These are phyloP conservation scores for Barnettozyma botsteinii DNA, from an alignment of 805 yeast species.

Conservation along the genomic window DNA sequence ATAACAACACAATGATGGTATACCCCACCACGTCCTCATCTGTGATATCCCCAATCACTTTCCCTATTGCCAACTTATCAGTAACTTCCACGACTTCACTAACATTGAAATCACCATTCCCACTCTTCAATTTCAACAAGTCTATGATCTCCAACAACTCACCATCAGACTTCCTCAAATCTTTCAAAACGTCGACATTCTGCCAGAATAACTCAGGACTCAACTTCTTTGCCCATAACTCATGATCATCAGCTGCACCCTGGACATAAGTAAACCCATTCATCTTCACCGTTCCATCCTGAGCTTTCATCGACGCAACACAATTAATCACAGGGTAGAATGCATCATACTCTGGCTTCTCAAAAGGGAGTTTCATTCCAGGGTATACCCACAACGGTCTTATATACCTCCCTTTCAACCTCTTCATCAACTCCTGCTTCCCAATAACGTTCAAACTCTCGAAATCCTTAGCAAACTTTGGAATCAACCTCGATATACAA, in stretches of 20 bases:
- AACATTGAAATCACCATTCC: background rate
- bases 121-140: background rate
- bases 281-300: constrained; percentile 48
- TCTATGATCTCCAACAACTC: constrained; percentile 22
- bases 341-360: constrained; percentile 24
- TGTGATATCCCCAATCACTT: constrained; percentile 8
- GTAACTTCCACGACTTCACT: constrained; percentile 16
- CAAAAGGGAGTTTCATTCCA: constrained; percentile 33
- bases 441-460: constrained; percentile 35
- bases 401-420: constrained; percentile 42
- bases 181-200: constrained; percentile 27
- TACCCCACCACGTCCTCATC: constrained; percentile 1
- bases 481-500: constrained; percentile 43
- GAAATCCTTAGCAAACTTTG: constrained; percentile 42
- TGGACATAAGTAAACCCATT: constrained; percentile 64
- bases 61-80: constrained; percentile 21
- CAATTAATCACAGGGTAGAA: constrained; percentile 45
- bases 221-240: constrained; percentile 64
- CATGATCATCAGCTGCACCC: constrained; percentile 95
- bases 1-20: constrained; percentile 9
- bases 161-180: constrained; percentile 25
- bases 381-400: constrained; percentile 72
- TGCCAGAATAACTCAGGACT: constrained; percentile 56
- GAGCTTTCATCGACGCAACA: constrained; percentile 57
- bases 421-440: constrained; percentile 25